phyloP scores from a whole-genome alignment of 768 basidiomycete species.

The Strobilomyces dryophilus region DNA sequence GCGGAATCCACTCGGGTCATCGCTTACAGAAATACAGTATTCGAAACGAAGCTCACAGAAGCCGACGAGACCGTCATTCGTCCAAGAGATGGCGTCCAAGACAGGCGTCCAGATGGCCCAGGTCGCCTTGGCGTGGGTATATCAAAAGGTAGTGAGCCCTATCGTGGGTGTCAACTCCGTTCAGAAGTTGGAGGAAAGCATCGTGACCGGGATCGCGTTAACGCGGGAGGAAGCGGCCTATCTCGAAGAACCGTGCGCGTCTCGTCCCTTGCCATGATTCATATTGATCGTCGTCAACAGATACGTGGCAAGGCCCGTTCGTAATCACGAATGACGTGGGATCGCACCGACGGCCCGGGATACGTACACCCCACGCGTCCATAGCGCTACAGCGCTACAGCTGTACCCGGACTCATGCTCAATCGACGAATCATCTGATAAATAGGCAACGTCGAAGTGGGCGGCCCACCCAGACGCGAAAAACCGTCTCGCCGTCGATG shows the following conservation, averaged over 20 bases:
- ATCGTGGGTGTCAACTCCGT: constrained; percentile 40
- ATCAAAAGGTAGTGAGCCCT: constrained; percentile 39
- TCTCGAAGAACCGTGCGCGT: constrained; percentile 13
- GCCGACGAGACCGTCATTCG: constrained; percentile 30
- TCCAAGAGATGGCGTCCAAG: constrained; percentile 39
- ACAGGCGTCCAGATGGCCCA: constrained; percentile 41
- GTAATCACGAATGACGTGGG: constrained; percentile 7
- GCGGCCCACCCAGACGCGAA: no score
- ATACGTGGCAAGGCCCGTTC: constrained; percentile 15
- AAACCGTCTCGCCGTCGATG: no score
- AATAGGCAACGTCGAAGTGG: no score
- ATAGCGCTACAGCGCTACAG: no score
- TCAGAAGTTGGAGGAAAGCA: constrained; percentile 29
- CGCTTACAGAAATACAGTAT: constrained; percentile 13
- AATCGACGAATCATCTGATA: no score
- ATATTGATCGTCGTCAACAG: constrained; percentile 9
- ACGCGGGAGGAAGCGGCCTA: constrained; percentile 28
- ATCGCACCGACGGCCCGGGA: background rate
- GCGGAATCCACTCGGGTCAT: constrained; percentile 21
- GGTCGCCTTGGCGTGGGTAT: constrained; percentile 41
- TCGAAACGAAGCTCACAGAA: constrained; percentile 26
- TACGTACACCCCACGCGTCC: no score
- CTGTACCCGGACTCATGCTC: no score
- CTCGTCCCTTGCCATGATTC: background rate
- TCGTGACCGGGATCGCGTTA: constrained; percentile 22